Percentiles rank a stretch among this genome's conserved stretches.
phyloP scores from a whole-genome alignment of 2,329 filamentous ascomycete species.

The Colletotrichum brevisporum region DNA sequence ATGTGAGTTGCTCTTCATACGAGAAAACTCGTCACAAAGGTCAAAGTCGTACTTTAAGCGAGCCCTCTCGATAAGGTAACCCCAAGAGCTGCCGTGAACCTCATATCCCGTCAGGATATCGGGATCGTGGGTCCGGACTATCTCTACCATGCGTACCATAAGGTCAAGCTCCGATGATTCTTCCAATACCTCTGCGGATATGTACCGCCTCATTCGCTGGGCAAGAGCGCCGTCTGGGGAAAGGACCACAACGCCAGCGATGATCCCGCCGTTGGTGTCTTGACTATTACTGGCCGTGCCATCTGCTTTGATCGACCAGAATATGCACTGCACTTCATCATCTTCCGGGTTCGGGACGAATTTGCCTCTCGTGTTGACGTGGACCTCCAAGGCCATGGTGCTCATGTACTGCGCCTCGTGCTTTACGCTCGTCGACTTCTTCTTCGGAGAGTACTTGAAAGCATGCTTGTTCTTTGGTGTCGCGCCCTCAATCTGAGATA shows the following conservation, averaged over 20 bases:
- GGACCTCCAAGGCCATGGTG: conserved; percentile 92
- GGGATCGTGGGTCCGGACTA: conserved; percentile 87
- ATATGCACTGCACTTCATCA: conserved; percentile 89
- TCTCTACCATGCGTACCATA: conserved; percentile 86
- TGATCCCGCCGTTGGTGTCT: conserved; percentile 61
- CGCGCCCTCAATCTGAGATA: conserved; percentile 91
- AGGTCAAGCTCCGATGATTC: conserved; percentile 88
- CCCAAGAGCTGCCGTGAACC: conserved; percentile 94
- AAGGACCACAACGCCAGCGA: conserved; percentile 81
- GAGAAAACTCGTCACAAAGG: conserved; percentile 90
- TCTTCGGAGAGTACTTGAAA: conserved; percentile 88
- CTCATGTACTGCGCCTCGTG: conserved; percentile 96
- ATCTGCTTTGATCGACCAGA: conserved; percentile 90
- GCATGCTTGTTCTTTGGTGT: conserved; percentile 87
- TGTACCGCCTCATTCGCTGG: conserved; percentile 73
- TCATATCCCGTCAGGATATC: conserved; percentile 96
- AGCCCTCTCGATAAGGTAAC: conserved; percentile 93
- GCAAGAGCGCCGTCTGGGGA: conserved; percentile 73
- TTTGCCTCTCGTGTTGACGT: conserved; percentile 87
- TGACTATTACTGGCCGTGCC: conserved; percentile 68
- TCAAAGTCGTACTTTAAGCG: conserved; percentile 89
- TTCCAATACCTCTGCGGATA: conserved; percentile 75
- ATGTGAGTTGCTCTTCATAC: conserved; percentile 87
- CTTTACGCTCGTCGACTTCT: conserved; percentile 80
- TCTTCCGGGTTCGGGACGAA: conserved; percentile 90